Conservation (phyloP, 352 stramenopile species). For the Peronospora belbahrii region DNA sequence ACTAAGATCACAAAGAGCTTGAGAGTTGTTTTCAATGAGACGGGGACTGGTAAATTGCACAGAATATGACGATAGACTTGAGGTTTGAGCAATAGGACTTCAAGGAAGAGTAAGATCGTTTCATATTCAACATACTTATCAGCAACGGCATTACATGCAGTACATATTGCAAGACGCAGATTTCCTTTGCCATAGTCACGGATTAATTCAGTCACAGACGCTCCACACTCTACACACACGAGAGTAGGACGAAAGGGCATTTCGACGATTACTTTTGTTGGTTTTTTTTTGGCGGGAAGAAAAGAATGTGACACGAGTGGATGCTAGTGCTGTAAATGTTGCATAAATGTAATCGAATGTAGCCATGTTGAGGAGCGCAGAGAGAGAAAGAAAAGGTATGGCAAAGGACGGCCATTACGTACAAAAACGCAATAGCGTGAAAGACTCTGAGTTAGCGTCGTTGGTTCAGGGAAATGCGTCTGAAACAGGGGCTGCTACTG, state of each 20-base stretch:
- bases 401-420: conserved; percentile 52
- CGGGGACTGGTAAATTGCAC: conserved; percentile 57
- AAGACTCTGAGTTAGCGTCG: conserved; percentile 26
- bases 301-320: conserved; percentile 3
- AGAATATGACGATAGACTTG: conserved; percentile 83
- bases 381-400: conserved; percentile 23
- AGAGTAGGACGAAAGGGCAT: conserved; percentile 13
- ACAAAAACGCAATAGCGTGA: conserved; percentile 28
- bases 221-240: conserved; percentile 77
- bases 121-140: conserved; percentile 89
- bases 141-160: conserved; percentile 54
- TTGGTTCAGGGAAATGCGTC: conserved; percentile 29
- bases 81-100: conserved; percentile 78
- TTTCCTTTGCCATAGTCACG: conserved; percentile 84
- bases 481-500: neutral
- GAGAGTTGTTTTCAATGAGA: conserved; percentile 41
- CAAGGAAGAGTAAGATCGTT: conserved; percentile 75
- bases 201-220: conserved; percentile 50
- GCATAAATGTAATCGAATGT: conserved; percentile 13
- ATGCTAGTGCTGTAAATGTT: conserved; percentile 3
- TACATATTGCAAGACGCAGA: conserved; percentile 68
- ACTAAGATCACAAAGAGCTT: conserved; percentile 74
- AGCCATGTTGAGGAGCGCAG: conserved; percentile 3
- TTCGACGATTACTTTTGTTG: neutral
- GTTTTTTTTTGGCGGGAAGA: neutral